phyloP scores from a whole-genome alignment of 495 filamentous ascomycete genomes.

The Aspergillus cavernicola region DNA sequence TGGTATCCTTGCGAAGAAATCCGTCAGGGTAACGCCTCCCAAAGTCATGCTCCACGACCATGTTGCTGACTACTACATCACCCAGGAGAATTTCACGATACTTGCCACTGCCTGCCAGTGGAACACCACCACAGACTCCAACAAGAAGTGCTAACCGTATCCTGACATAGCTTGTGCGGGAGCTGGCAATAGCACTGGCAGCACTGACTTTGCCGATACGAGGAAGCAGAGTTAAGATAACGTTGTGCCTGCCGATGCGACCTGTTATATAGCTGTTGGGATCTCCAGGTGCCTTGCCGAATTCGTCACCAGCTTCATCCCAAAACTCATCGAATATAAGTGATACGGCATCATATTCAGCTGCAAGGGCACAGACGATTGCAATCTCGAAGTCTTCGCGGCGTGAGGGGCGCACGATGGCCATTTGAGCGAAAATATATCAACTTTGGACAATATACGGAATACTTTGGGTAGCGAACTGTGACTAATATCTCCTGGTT shows the following conservation, averaged over 20 bases:
- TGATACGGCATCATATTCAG: neutral
- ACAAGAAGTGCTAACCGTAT: slow-evolving; percentile 11
- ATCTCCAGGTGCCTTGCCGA: slow-evolving; percentile 6
- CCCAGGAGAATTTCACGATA: neutral
- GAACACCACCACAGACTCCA: neutral
- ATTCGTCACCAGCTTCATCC: neutral
- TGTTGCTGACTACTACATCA: neutral
- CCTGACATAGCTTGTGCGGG: slow-evolving; percentile 8
- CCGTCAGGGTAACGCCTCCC: neutral
- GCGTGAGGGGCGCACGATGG: neutral
- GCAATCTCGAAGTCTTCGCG: neutral
- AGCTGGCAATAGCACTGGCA: neutral
- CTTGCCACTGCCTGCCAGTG: neutral
- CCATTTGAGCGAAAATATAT: no score
- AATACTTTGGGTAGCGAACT: no score
- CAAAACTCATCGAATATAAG: neutral
- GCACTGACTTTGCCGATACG: slow-evolving; percentile 25
- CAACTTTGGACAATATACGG: no score
- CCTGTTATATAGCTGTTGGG: slow-evolving; percentile 18
- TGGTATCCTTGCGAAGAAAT: neutral
- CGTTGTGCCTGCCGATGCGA: slow-evolving; percentile 21
- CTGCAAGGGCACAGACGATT: neutral
- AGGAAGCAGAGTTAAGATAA: slow-evolving; percentile 25
- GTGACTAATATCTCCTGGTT: no score
- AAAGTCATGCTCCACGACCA: neutral